Evolutionary conservation across 352 stramenopile genomes (phyloP), one percentile per base, ranked within the genome.

Genomic region (Peronospora destructor): DNA sequence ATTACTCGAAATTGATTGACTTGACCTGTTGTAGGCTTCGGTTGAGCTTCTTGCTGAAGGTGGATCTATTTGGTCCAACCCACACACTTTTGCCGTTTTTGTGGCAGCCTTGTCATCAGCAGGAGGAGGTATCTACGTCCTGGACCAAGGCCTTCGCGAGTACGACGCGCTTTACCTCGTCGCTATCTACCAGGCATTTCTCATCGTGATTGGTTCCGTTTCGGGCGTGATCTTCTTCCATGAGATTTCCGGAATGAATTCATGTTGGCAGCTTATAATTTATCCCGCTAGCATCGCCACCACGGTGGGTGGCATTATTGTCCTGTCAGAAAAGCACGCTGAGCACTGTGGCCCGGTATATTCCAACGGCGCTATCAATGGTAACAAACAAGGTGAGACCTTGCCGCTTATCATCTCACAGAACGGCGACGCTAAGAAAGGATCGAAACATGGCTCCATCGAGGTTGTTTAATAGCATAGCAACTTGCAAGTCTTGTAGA

Each of bases 151-250:
- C 3, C 49, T 93, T 36, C 76, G 76, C 23, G 79, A 93, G 59
- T 93, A 93, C 53, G 82, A 93, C n/a, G 82, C 82, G 12, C 66
- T 93, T 28, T 89, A 91, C 56, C 62, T 93, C 41, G 82, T 93
- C 10, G 77, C 82, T 4, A 90, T 91, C 43, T 93, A 93, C 54
- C 68, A 93, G 30, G 76, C 77, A 26, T 88, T 90, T 53, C 59
- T 93, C 32, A 93, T 93, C 41, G 53, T 91, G 45, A 88, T 88
- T 61, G 76, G 82, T 41, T 91, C 82, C 43, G 67, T 93, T 55
- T 90, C 77, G 3, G 82, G 82, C 5, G 80, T 93, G 35, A 85
- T 93, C 45, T 93, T 93, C 58, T 93, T 93, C 66, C 77, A 89
- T 50, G 82, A 93, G 69, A 88, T 80, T 50, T 59, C 73, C 2